These are phyloP conservation scores for Trametes pubescens DNA, from an alignment of 1,284 basidiomycete genomes.

Conservation along the genomic window DNA sequence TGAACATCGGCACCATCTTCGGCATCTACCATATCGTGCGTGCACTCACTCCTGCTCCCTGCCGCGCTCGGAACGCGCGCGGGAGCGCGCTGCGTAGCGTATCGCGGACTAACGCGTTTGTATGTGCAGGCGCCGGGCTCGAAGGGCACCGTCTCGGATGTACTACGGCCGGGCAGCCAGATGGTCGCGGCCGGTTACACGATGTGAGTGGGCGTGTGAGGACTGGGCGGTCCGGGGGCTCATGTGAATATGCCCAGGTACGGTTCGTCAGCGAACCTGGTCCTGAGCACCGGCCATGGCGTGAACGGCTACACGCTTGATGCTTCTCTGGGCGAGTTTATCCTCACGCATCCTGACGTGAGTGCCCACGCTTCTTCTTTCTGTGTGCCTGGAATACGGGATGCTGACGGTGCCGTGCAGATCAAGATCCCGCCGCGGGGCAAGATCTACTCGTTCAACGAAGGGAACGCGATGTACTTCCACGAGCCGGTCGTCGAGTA, in stretches of 20 bases:
- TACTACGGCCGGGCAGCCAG: slow-evolving; percentile 92
- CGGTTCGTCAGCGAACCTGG: slow-evolving; percentile 97
- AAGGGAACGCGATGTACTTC: slow-evolving; percentile 97
- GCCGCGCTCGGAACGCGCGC: slow-evolving; percentile 3
- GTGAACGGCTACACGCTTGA: slow-evolving; percentile 99
- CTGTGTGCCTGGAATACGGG: slow-evolving; percentile 5
- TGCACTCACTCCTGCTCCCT: not conserved
- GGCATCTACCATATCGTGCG: slow-evolving; percentile 92
- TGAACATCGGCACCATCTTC: slow-evolving; percentile 99
- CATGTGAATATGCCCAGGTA: slow-evolving; percentile 69
- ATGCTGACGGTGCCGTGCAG: slow-evolving; percentile 46
- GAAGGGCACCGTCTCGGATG: slow-evolving; percentile 83
- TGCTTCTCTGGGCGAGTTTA: slow-evolving; percentile 96
- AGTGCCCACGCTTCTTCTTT: slow-evolving; percentile 36
- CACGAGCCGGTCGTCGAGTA: slow-evolving; percentile 87
- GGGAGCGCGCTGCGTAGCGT: not conserved
- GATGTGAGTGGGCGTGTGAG: slow-evolving; percentile 64
- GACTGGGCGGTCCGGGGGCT: slow-evolving; percentile 17
- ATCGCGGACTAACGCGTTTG: slow-evolving; percentile 1
- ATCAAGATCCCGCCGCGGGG: slow-evolving; percentile 94
- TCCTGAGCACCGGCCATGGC: slow-evolving; percentile 94
- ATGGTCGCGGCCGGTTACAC: slow-evolving; percentile 99
- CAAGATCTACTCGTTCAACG: slow-evolving; percentile 99
- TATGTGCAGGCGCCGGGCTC: slow-evolving; percentile 72
- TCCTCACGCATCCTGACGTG: slow-evolving; percentile 96